Percentiles rank a stretch among this genome's conserved stretches.
These are phyloP conservation scores for Dictyostelium capitatum DNA, from an alignment of 78 protist genomes.

Conservation along the genomic window DNA sequence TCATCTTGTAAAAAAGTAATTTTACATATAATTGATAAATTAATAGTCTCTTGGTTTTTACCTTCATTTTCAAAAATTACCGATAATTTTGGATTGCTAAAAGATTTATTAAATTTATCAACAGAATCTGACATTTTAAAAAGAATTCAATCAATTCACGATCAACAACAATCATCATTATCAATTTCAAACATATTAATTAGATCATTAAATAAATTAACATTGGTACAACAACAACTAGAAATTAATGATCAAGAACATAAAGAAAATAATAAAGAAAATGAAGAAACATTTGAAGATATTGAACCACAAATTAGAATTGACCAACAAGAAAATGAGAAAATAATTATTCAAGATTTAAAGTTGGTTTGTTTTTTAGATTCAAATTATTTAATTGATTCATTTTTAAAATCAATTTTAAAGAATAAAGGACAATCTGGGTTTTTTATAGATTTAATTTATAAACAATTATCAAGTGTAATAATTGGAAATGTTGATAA, in stretches of 20 bases:
- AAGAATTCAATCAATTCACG: not conserved
- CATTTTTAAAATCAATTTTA: conserved; percentile 9
- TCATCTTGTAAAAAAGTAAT: too few relatives aligned
- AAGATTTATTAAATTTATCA: not conserved
- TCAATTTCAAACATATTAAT: not conserved
- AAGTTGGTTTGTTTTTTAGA: not conserved
- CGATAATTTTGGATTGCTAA: not conserved
- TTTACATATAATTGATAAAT: not conserved
- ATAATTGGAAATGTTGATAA: not conserved
- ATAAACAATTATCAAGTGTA: not conserved
- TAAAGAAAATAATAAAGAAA: not conserved
- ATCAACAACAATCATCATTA: not conserved
- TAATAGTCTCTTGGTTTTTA: not conserved
- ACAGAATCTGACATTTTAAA: not conserved
- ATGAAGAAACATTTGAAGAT: not conserved
- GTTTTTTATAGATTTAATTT: conserved; percentile 1
- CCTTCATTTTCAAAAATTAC: not conserved
- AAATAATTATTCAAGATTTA: not conserved
- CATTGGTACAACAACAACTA: not conserved
- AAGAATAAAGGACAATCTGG: conserved; percentile 6
- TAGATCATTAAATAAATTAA: conserved; percentile 12
- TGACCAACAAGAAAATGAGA: not conserved
- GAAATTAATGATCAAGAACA: not conserved
- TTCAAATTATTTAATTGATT: not conserved
- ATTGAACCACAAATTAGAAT: not conserved